phyloP scores from a whole-genome alignment of 1,284 basidiomycete species.

The Leccinum cinnamomeum region DNA sequence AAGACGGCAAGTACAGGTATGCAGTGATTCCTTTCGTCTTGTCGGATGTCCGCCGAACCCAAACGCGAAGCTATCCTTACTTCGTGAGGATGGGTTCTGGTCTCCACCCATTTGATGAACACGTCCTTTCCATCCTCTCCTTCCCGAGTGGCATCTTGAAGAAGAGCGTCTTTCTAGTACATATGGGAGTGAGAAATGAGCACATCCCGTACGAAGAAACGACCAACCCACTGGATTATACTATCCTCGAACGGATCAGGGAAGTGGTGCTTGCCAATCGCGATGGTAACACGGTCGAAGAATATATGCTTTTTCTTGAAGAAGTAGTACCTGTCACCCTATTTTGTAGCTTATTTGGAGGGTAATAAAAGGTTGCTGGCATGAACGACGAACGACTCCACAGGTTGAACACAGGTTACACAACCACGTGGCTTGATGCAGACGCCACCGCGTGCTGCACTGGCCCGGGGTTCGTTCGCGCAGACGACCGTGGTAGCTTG shows the following conservation, averaged over 20 bases:
- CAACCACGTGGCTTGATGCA: no score
- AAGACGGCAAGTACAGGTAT: constrained; percentile 8
- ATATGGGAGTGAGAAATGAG: neutral
- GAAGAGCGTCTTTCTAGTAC: neutral
- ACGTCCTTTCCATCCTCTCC: constrained; percentile 1
- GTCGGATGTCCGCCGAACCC: neutral
- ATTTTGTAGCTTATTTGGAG: neutral
- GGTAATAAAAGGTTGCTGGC: neutral
- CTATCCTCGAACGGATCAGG: neutral
- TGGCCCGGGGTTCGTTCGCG: no score
- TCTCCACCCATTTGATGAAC: constrained; percentile 16
- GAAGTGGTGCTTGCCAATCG: constrained; percentile 7
- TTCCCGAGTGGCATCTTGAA: constrained; percentile 8
- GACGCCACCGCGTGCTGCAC: no score
- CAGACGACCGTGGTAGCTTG: no score
- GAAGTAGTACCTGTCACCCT: constrained; percentile 8
- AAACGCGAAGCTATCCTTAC: constrained; percentile 10
- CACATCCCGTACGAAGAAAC: neutral
- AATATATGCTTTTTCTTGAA: constrained; percentile 5
- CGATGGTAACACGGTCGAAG: constrained; percentile 13
- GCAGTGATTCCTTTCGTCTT: constrained; percentile 6
- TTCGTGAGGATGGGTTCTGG: neutral
- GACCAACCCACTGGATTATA: constrained; percentile 8
- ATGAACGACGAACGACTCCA: neutral
- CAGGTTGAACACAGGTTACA: no score